Evolutionary conservation across 768 basidiomycete genomes (phyloP).

Genomic region (Holtermannia corniformis): DNA sequence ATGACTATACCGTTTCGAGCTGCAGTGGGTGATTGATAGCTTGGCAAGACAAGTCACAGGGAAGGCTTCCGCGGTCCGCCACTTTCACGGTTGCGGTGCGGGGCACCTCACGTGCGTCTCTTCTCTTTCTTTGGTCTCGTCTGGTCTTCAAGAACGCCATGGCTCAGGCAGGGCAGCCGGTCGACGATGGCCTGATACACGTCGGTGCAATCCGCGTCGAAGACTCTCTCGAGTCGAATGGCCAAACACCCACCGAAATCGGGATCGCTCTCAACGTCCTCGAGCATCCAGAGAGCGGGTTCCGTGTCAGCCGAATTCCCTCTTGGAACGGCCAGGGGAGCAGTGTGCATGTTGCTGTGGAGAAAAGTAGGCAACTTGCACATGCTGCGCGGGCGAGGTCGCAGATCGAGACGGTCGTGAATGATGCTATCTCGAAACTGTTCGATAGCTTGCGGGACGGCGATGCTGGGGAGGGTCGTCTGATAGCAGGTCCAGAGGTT

Average conservation of each 20-base stretch:
- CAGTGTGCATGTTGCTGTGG: not conserved
- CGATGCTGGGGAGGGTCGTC: conserved; percentile 3
- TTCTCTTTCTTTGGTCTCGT: no score
- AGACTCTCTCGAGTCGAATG: not conserved
- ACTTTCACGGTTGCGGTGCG: no score
- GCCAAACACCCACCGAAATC: no score
- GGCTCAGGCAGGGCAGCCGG: no score
- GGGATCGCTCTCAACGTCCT: not conserved
- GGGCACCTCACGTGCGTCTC: no score
- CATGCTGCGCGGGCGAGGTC: not conserved
- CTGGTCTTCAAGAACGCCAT: no score
- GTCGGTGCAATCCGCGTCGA: not conserved
- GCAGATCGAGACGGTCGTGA: not conserved
- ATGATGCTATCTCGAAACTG: not conserved
- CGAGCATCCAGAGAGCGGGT: not conserved
- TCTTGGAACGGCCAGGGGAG: not conserved
- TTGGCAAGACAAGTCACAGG: no score
- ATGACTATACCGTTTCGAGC: no score
- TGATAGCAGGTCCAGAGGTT: not conserved
- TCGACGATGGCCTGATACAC: not conserved
- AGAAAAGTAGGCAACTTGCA: not conserved
- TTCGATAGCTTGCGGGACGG: conserved; percentile 1
- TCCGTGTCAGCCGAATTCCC: not conserved
- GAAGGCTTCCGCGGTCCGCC: no score
- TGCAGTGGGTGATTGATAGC: no score